A percentile compares a stretch with the other conserved stretches of the same genome.
Conservation (phyloP, 371 early-diverging fungal species). For the Umbelopsis sp. region DNA sequence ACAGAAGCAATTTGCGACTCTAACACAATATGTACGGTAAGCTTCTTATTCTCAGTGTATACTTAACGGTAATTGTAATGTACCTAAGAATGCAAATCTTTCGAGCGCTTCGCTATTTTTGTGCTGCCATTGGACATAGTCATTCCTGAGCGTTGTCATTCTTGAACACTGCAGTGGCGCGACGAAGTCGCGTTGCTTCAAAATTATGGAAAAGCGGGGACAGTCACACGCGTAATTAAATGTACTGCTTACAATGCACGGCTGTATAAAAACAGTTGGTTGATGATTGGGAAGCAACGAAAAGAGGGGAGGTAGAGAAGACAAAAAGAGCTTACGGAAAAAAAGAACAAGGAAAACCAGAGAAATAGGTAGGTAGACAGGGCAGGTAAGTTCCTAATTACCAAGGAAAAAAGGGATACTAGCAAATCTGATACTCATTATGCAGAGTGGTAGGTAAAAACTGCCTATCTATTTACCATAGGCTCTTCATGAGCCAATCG, state of each 20-base stretch:
- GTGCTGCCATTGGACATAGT: slow-evolving; percentile 5
- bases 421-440: neutral
- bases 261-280: neutral
- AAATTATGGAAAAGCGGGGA: neutral
- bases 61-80: too few relatives aligned
- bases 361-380: neutral
- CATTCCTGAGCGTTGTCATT: neutral
- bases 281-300: neutral
- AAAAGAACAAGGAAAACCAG: neutral
- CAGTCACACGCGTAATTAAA: neutral
- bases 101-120: slow-evolving; percentile 6
- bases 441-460: neutral
- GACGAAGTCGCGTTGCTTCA: neutral
- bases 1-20: slow-evolving; percentile 1
- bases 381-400: neutral
- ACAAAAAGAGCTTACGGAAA: neutral
- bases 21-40: neutral
- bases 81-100: neutral
- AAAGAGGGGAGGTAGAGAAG: neutral
- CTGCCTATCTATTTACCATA: neutral
- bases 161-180: neutral
- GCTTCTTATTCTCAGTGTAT: neutral
- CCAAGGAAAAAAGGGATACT: neutral
- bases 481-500: neutral
- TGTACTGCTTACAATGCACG: neutral